A percentile compares a stretch with the other conserved stretches of the same genome.
These are phyloP conservation scores for Phytophthora meadii DNA, from an alignment of 352 stramenopile species.

Conservation along the genomic window DNA sequence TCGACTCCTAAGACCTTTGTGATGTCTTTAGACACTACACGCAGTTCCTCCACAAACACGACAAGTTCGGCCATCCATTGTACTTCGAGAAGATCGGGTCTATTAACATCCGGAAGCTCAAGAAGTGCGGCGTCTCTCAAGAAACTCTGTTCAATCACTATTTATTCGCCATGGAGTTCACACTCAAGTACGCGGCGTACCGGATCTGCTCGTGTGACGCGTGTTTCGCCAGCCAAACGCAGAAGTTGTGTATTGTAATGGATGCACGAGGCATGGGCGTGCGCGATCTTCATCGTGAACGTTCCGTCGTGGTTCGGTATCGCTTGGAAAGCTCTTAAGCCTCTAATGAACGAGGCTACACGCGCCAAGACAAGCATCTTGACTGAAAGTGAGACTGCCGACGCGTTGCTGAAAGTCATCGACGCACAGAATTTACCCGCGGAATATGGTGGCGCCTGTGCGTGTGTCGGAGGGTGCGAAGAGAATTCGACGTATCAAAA, in stretches of 20 bases:
- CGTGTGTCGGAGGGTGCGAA: slow-evolving; percentile 71
- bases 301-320: slow-evolving; percentile 93
- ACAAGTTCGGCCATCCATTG: slow-evolving; percentile 80
- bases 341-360: slow-evolving; percentile 88
- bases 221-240: slow-evolving; percentile 66
- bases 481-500: slow-evolving; percentile 72
- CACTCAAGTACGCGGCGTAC: slow-evolving; percentile 75
- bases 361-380: slow-evolving; percentile 90
- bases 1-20: background rate
- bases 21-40: slow-evolving; percentile 64
- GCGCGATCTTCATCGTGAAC: slow-evolving; percentile 93
- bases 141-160: slow-evolving; percentile 87
- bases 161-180: slow-evolving; percentile 87
- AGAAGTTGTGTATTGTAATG: slow-evolving; percentile 80
- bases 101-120: slow-evolving; percentile 85
- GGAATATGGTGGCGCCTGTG: slow-evolving; percentile 76
- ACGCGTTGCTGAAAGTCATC: slow-evolving; percentile 61
- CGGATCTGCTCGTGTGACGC: slow-evolving; percentile 61
- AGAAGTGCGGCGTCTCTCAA: slow-evolving; percentile 65
- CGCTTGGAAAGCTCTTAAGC: slow-evolving; percentile 92
- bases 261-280: slow-evolving; percentile 80
- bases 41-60: slow-evolving; percentile 81
- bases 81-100: slow-evolving; percentile 85
- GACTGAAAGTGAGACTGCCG: slow-evolving; percentile 62
- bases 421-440: slow-evolving; percentile 68